These are phyloP conservation scores for Fagus sylvatica DNA, from an alignment of 306 rosid genomes.

Conservation along the genomic window DNA sequence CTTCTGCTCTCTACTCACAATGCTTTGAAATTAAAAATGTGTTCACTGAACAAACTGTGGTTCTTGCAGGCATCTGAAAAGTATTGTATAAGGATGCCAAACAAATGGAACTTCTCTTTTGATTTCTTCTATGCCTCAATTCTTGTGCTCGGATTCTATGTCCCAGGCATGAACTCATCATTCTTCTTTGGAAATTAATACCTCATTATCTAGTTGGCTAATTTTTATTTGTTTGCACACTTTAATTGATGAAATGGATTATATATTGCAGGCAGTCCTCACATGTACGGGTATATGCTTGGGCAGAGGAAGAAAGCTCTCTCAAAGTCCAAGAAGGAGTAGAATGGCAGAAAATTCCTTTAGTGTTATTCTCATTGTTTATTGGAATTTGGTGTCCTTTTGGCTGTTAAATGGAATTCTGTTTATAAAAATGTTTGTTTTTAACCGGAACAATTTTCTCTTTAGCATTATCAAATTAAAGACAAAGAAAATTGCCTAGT, in stretches of 20 bases:
- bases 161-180: conserved; percentile 56
- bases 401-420: conserved; percentile 7
- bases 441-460: no score
- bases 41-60: conserved; percentile 7
- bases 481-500: neutral
- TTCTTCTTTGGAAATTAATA: conserved; percentile 18
- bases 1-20: neutral
- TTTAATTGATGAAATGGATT: conserved; percentile 20
- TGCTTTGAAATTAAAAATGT: neutral
- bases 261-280: conserved; percentile 66
- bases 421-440: neutral
- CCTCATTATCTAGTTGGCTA: neutral
- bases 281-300: conserved; percentile 73
- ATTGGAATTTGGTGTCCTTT: neutral
- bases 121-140: conserved; percentile 62
- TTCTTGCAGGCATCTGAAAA: conserved; percentile 62
- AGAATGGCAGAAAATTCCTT: conserved; percentile 18
- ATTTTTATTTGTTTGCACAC: conserved; percentile 8
- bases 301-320: conserved; percentile 77
- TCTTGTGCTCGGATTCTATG: conserved; percentile 49
- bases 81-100: conserved; percentile 79
- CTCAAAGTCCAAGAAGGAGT: conserved; percentile 58
- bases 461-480: neutral
- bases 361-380: conserved; percentile 13
- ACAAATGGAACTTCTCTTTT: conserved; percentile 79